These are phyloP conservation scores for Glycine latifolia DNA, from an alignment of 306 rosid species.

Conservation along the genomic window DNA sequence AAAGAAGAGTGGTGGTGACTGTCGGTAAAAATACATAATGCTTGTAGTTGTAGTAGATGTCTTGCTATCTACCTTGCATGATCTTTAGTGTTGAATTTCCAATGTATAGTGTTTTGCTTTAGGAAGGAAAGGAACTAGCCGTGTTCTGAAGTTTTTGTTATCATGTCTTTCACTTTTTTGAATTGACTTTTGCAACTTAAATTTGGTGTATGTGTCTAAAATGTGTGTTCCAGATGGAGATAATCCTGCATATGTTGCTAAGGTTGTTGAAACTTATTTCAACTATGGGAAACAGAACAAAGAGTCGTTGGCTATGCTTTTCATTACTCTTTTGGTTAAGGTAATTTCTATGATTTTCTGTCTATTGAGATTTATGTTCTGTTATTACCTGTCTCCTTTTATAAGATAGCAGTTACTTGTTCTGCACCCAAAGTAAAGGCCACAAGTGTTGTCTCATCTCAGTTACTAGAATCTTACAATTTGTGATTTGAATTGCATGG, in stretches of 20 bases:
- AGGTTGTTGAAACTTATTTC: conserved; percentile 35
- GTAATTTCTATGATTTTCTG: conserved; percentile 39
- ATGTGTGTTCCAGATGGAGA: conserved; percentile 53
- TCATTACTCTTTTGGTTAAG: conserved; percentile 55
- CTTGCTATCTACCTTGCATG: conserved; percentile 2
- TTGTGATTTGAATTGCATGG: no score
- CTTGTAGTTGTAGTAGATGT: background rate
- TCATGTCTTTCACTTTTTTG: conserved; percentile 28
- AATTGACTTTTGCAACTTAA: conserved; percentile 9
- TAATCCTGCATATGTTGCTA: conserved; percentile 47
- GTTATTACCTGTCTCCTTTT: conserved; percentile 7
- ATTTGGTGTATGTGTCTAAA: conserved; percentile 24
- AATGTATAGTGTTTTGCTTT: background rate
- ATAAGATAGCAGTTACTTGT: background rate
- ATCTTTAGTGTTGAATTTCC: background rate
- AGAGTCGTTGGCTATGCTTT: conserved; percentile 58
- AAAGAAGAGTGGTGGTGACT: background rate
- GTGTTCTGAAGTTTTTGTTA: conserved; percentile 12
- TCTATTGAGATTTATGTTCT: background rate
- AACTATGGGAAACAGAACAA: conserved; percentile 52
- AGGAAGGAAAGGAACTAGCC: background rate
- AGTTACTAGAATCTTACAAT: background rate
- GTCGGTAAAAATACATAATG: background rate
- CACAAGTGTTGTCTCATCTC: background rate
- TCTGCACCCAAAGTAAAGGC: conserved; percentile 15